phyloP scores from a whole-genome alignment of 2,329 filamentous ascomycete species.

The Incumbomyces lentus region DNA sequence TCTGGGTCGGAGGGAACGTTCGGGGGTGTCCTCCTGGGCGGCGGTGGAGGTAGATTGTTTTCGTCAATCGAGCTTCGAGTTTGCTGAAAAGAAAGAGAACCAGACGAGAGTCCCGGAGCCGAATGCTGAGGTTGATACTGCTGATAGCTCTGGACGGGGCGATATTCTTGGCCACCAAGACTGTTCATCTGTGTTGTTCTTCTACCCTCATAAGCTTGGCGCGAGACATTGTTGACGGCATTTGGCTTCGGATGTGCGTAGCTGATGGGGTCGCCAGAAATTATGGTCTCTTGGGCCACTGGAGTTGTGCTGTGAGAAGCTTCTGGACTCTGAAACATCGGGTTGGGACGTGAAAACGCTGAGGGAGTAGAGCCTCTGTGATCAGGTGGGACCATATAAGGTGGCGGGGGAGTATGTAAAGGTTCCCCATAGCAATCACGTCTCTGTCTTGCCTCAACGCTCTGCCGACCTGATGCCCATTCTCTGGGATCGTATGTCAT shows the following conservation, averaged over 20 bases:
- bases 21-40: slow-evolving; percentile 5
- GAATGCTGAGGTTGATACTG: slow-evolving; percentile 3
- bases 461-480: slow-evolving; percentile 31
- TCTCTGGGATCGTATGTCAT: slow-evolving; percentile 40
- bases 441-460: slow-evolving; percentile 4
- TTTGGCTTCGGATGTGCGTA: not conserved
- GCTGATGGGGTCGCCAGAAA: not conserved
- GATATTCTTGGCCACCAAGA: not conserved
- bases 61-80: not conserved
- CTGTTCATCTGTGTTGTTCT: slow-evolving; percentile 2
- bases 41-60: slow-evolving; percentile 10
- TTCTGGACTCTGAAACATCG: slow-evolving; percentile 1
- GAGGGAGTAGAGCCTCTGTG: slow-evolving; percentile 5
- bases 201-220: slow-evolving; percentile 1
- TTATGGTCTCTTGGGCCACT: slow-evolving; percentile 3
- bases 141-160: not conserved
- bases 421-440: slow-evolving; percentile 7
- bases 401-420: slow-evolving; percentile 5
- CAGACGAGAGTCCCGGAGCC: not conserved
- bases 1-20: not conserved
- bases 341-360: slow-evolving; percentile 1
- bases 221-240: not conserved
- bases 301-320: slow-evolving; percentile 2
- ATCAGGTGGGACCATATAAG: slow-evolving; percentile 1
- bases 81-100: not conserved